phyloP scores from a whole-genome alignment of 2,329 filamentous ascomycete species.

The Zasmidium angulare region DNA sequence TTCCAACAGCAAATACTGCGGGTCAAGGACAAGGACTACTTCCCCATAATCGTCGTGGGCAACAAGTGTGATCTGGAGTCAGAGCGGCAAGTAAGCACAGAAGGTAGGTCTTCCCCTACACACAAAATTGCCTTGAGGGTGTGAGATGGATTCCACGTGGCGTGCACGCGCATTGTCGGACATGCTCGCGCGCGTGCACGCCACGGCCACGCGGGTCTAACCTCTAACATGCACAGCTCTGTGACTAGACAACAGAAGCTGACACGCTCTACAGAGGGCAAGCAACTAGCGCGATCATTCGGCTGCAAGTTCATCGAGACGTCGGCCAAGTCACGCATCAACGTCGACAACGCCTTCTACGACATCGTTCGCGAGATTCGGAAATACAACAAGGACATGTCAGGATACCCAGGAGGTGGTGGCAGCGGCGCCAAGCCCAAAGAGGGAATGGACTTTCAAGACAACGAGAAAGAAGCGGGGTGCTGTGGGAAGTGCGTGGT shows the following conservation, averaged over 20 bases:
- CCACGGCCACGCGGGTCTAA: neutral
- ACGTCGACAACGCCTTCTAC: slow-evolving; percentile 98
- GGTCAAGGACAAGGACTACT: slow-evolving; percentile 99
- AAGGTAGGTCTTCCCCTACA: slow-evolving; percentile 63
- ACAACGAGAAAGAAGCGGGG: slow-evolving; percentile 63
- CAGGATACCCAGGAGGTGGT: slow-evolving; percentile 69
- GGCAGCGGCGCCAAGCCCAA: slow-evolving; percentile 42
- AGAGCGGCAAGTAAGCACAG: slow-evolving; percentile 86
- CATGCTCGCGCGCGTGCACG: slow-evolving; percentile 7
- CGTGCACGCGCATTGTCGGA: slow-evolving; percentile 18
- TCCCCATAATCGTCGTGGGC: slow-evolving; percentile 97
- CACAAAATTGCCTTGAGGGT: neutral
- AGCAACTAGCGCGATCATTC: slow-evolving; percentile 80
- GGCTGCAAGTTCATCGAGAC: slow-evolving; percentile 99
- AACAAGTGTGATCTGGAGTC: slow-evolving; percentile 99
- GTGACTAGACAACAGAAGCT: too few relatives aligned
- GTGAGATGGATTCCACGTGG: slow-evolving; percentile 16
- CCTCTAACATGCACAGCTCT: too few relatives aligned
- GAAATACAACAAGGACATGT: slow-evolving; percentile 98
- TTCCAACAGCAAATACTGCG: slow-evolving; percentile 98
- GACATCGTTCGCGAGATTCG: slow-evolving; percentile 97
- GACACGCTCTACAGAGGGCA: slow-evolving; percentile 68
- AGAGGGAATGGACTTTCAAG: slow-evolving; percentile 78
- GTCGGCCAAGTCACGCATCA: slow-evolving; percentile 95
- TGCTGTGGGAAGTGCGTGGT: slow-evolving; percentile 86